phyloP scores from a whole-genome alignment of 306 rosid species.

The Fagus sylvatica region DNA sequence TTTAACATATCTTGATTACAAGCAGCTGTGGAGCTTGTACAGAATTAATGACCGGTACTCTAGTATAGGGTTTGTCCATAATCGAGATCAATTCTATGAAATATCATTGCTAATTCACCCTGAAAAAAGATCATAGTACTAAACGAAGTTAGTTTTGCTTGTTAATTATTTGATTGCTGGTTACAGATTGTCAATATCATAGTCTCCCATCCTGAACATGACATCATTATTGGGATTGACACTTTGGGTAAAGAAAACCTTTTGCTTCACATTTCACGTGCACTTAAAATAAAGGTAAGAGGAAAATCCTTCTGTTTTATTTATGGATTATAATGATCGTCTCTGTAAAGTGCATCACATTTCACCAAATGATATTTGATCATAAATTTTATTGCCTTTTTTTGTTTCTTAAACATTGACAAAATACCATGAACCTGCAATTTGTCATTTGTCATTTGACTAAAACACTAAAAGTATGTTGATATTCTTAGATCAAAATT shows the following conservation, averaged over 20 bases:
- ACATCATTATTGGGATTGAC: conserved; percentile 64
- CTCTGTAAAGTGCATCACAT: no score
- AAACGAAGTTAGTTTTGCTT: not conserved
- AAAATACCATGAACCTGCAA: not conserved
- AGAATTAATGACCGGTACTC: not conserved
- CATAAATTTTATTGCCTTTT: not conserved
- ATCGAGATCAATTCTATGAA: not conserved
- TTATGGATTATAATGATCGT: conserved; percentile 4
- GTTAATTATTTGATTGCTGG: conserved; percentile 5
- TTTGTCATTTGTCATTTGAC: not conserved
- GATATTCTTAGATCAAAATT: not conserved
- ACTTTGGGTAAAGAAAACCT: conserved; percentile 74
- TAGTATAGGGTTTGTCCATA: not conserved
- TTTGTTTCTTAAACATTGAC: not conserved
- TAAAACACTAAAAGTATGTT: not conserved
- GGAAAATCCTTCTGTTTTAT: not conserved
- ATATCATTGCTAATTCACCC: not conserved
- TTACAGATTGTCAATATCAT: conserved; percentile 62
- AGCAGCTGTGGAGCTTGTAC: no score
- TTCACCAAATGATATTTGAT: not conserved
- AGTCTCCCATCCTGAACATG: conserved; percentile 67
- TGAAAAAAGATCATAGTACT: not conserved
- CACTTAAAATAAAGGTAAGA: conserved; percentile 57
- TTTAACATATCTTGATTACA: no score
- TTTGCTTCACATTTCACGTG: conserved; percentile 51